Conservation (phyloP, 1,284 basidiomycete species). For the Heterobasidion annosum region DNA sequence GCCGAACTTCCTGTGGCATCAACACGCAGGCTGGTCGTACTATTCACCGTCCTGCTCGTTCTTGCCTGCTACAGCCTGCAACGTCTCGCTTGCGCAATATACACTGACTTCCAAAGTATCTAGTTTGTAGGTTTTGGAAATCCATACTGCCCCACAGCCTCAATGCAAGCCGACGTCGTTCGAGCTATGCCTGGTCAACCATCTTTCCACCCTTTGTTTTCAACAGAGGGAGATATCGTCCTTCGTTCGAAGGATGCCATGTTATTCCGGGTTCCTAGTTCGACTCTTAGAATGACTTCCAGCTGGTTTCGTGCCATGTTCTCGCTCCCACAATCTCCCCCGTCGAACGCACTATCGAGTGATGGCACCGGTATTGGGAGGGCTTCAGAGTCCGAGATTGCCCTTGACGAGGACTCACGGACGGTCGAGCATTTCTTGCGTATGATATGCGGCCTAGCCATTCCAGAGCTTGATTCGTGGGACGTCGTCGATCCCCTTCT, state of each 20-base stretch:
- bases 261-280: conserved; percentile 49
- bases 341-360: background rate
- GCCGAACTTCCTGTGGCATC: too few species aligned
- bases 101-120: background rate
- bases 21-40: too few species aligned
- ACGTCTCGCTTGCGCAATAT: background rate
- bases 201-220: conserved; percentile 34
- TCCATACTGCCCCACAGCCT: too few species aligned
- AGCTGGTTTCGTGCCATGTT: conserved; percentile 54
- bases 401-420: conserved; percentile 44
- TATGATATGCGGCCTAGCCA: conserved; percentile 49
- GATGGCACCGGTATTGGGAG: conserved; percentile 18
- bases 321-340: conserved; percentile 37
- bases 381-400: conserved; percentile 24
- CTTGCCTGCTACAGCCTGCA: too few species aligned
- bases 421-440: conserved; percentile 47
- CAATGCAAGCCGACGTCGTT: background rate
- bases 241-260: conserved; percentile 32
- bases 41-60: too few species aligned
- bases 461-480: conserved; percentile 32
- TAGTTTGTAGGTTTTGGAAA: background rate
- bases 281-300: conserved; percentile 52
- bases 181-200: background rate
- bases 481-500: conserved; percentile 46
- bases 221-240: conserved; percentile 38